A percentile compares a stretch with the other conserved stretches of the same genome.
Conservation (phyloP, 805 yeast genomes). For the Myxozyma kluyveri region DNA sequence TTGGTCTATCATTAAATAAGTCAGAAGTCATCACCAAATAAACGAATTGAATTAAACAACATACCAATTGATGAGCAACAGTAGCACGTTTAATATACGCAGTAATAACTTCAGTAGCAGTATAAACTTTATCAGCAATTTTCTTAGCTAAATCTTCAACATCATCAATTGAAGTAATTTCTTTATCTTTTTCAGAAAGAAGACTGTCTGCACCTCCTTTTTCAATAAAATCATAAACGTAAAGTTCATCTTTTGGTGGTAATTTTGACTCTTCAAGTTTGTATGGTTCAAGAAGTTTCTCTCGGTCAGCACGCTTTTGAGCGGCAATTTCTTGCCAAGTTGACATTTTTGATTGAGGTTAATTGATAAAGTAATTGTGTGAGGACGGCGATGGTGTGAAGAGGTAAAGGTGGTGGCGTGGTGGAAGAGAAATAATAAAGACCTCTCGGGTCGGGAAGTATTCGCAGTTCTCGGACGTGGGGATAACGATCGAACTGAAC, state of each 20-base stretch:
- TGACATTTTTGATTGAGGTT: slow-evolving; percentile 13
- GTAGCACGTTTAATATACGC: slow-evolving; percentile 40
- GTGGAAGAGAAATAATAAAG: too few species aligned
- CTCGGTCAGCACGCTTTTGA: slow-evolving; percentile 29
- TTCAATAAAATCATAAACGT: slow-evolving; percentile 30
- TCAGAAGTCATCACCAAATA: not conserved
- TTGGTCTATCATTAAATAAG: slow-evolving; percentile 30
- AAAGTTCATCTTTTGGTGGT: slow-evolving; percentile 28
- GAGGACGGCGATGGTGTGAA: not conserved
- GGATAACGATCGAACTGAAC: too few species aligned
- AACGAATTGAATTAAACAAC: not conserved
- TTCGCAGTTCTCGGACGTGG: too few species aligned
- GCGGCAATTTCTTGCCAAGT: slow-evolving; percentile 31
- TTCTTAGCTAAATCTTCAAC: slow-evolving; percentile 25
- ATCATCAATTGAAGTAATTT: slow-evolving; percentile 33
- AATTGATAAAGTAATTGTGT: not conserved
- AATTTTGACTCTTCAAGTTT: slow-evolving; percentile 26
- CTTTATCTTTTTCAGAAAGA: slow-evolving; percentile 30
- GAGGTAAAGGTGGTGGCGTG: not conserved
- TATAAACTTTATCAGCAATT: slow-evolving; percentile 38
- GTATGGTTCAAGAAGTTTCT: slow-evolving; percentile 31
- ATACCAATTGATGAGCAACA: slow-evolving; percentile 28
- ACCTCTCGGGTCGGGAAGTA: too few species aligned
- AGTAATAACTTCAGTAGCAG: slow-evolving; percentile 47
- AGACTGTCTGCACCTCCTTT: slow-evolving; percentile 26